Percentiles rank a stretch among this genome's conserved stretches.
Evolutionary conservation across 768 basidiomycete species (phyloP).

Genomic region (Russula sp.): DNA sequence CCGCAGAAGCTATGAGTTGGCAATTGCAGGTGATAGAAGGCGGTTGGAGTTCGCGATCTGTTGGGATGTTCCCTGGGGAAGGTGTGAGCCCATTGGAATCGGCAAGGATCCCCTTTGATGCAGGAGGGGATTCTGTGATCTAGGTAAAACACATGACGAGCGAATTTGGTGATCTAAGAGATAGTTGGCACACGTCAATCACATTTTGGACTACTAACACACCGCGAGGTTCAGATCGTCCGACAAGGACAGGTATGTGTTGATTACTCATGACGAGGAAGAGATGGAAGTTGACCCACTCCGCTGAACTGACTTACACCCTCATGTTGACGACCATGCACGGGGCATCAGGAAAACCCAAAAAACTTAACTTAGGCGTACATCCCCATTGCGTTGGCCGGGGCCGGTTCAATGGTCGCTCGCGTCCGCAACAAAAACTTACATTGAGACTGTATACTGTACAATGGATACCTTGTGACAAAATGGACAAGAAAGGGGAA

Average conservation of each 20-base stretch:
- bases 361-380: no score
- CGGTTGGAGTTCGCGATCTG: constrained; percentile 35
- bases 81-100: constrained; percentile 38
- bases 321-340: no score
- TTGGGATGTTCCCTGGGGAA: constrained; percentile 30
- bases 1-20: constrained; percentile 28
- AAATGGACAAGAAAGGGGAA: no score
- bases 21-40: constrained; percentile 44
- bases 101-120: constrained; percentile 33
- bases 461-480: no score
- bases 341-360: no score
- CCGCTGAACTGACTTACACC: no score
- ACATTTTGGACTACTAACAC: not conserved
- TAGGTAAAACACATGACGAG: constrained; percentile 36
- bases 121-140: constrained; percentile 34
- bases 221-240: constrained; percentile 34
- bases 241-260: constrained; percentile 40
- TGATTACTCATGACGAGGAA: not conserved
- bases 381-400: not conserved
- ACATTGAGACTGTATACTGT: not conserved
- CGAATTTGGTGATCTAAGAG: constrained; percentile 26
- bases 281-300: no score
- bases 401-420: not conserved
- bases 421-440: not conserved
- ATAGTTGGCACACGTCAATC: not conserved